These are phyloP conservation scores for Phlegmacium glaucopus DNA, from an alignment of 768 basidiomycete species.

Conservation along the genomic window DNA sequence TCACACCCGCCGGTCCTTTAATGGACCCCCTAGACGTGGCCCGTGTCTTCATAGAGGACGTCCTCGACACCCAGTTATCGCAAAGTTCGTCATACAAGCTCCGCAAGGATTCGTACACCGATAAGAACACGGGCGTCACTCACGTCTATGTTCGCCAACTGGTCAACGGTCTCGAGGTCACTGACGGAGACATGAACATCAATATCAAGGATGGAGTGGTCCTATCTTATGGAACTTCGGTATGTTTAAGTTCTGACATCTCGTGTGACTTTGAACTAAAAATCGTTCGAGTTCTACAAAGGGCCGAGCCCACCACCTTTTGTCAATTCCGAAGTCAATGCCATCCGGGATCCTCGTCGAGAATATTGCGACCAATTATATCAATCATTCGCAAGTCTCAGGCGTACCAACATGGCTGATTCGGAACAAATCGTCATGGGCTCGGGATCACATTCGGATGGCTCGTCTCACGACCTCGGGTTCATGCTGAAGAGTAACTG, in stretches of 20 bases:
- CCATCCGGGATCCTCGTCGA: conserved; percentile 44
- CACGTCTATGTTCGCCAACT: conserved; percentile 88
- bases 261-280: conserved; percentile 5
- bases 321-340: conserved; percentile 26
- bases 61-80: conserved; percentile 37
- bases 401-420: conserved; percentile 20
- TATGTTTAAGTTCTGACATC: conserved; percentile 33
- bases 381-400: conserved; percentile 24
- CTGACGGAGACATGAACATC: conserved; percentile 89
- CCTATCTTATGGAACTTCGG: conserved; percentile 85
- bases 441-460: conserved; percentile 13
- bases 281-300: conserved; percentile 63
- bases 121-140: conserved; percentile 79
- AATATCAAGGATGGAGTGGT: conserved; percentile 85
- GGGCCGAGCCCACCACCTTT: conserved; percentile 47
- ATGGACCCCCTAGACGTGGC: conserved; percentile 63
- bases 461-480: conserved; percentile 28
- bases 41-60: conserved; percentile 51
- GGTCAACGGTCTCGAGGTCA: conserved; percentile 82
- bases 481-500: conserved; percentile 60
- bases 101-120: conserved; percentile 84
- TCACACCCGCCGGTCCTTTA: conserved; percentile 33
- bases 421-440: conserved; percentile 36
- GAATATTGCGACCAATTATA: conserved; percentile 48
- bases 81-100: conserved; percentile 49